Conservation (phyloP, 2,329 filamentous ascomycete species). For the Aspergillus uvarum region DNA sequence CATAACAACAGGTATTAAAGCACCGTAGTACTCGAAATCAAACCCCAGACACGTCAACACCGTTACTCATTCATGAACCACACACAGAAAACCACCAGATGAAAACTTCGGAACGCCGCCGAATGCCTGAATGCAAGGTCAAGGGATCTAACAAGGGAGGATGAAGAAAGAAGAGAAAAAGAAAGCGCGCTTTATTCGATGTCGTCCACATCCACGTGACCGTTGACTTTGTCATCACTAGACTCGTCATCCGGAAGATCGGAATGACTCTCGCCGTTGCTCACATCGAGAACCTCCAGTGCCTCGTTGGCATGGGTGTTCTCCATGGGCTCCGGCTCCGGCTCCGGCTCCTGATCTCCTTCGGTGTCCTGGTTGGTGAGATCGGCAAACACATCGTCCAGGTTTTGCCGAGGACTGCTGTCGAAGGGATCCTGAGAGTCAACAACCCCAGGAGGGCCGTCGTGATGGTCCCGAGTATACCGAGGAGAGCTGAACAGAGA, state of each 20-base stretch:
- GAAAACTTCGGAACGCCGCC: constrained; percentile 12
- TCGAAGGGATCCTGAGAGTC: constrained; percentile 35
- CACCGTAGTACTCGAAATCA: neutral
- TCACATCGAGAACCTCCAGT: constrained; percentile 44
- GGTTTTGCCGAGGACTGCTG: constrained; percentile 42
- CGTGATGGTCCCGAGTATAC: constrained; percentile 37
- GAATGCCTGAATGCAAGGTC: constrained; percentile 12
- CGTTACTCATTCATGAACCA: constrained; percentile 20
- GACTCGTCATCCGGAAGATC: constrained; percentile 25
- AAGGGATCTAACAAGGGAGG: constrained; percentile 3
- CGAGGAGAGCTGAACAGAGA: constrained; percentile 45
- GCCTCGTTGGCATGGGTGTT: constrained; percentile 51
- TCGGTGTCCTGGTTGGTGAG: constrained; percentile 47
- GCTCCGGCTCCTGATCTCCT: constrained; percentile 30
- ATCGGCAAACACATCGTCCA: constrained; percentile 49
- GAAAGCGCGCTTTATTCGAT: constrained; percentile 9
- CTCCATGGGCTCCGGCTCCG: constrained; percentile 36
- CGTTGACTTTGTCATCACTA: constrained; percentile 25
- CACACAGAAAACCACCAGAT: constrained; percentile 17
- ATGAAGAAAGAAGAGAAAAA: neutral
- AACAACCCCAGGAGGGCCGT: constrained; percentile 32
- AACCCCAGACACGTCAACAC: constrained; percentile 11
- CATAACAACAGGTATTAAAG: constrained; percentile 8
- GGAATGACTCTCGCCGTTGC: constrained; percentile 28
- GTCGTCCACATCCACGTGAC: constrained; percentile 16